Percentiles rank a stretch among this genome's conserved stretches.
phyloP scores from a whole-genome alignment of 805 yeast species.

The Candida silvicultrix region DNA sequence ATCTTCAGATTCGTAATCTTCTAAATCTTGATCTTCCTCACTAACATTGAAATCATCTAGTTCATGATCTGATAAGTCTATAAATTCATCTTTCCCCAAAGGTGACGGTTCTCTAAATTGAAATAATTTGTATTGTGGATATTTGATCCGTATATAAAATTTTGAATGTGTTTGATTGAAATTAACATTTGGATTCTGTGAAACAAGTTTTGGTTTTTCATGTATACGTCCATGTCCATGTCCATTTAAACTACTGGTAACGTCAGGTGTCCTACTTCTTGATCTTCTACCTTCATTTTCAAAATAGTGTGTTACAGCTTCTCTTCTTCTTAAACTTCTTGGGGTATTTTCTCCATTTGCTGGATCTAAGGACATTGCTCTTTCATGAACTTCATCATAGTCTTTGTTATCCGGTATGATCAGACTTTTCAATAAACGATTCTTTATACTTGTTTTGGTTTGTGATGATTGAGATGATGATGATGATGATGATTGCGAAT shows the following conservation, averaged over 20 bases:
- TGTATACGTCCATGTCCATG: background rate
- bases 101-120: constrained; percentile 22
- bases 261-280: background rate
- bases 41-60: constrained; percentile 18
- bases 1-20: constrained; percentile 25
- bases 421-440: constrained; percentile 22
- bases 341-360: constrained; percentile 7
- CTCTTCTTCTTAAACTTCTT: constrained; percentile 11
- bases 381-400: constrained; percentile 28
- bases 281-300: background rate
- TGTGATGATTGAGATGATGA: background rate
- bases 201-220: constrained; percentile 7
- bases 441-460: background rate
- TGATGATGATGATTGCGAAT: background rate
- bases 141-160: constrained; percentile 19
- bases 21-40: constrained; percentile 9
- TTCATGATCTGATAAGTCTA: constrained; percentile 18
- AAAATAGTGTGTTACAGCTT: background rate
- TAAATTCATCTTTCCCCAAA: constrained; percentile 8
- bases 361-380: constrained; percentile 20
- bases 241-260: background rate
- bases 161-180: constrained; percentile 10
- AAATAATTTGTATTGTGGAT: constrained; percentile 11
- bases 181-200: constrained; percentile 22
- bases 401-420: constrained; percentile 33